Percentiles rank a stretch among this genome's conserved stretches.
Conservation (phyloP, 768 basidiomycete genomes). For the Naematelia aurantialba region DNA sequence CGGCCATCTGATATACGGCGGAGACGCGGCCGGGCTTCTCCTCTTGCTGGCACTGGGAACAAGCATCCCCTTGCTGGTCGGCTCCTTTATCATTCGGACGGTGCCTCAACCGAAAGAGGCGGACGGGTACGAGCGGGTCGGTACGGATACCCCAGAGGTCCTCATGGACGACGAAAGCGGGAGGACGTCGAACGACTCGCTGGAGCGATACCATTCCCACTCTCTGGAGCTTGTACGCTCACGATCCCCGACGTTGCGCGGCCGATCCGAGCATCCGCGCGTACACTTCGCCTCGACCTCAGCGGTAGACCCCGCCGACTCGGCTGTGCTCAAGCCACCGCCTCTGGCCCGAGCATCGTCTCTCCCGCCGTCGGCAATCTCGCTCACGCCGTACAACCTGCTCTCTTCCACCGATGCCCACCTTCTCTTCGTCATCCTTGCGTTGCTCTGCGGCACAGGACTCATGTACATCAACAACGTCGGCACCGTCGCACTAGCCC, state of each 20-base stretch:
- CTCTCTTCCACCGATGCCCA: slow-evolving; percentile 62
- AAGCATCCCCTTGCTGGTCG: slow-evolving; percentile 72
- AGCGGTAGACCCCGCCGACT: background rate
- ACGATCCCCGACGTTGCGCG: slow-evolving; percentile 17
- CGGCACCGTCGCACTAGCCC: slow-evolving; percentile 69
- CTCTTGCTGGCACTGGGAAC: slow-evolving; percentile 74
- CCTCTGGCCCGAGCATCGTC: slow-evolving; percentile 12
- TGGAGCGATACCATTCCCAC: slow-evolving; percentile 2
- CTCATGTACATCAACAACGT: slow-evolving; percentile 86
- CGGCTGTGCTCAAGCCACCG: background rate
- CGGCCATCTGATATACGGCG: slow-evolving; percentile 67
- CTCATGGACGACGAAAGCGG: slow-evolving; percentile 11
- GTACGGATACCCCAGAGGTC: background rate
- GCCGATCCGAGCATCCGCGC: slow-evolving; percentile 1
- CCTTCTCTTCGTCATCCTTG: slow-evolving; percentile 59
- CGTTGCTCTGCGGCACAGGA: slow-evolving; percentile 66
- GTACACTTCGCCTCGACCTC: background rate
- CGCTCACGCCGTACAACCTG: slow-evolving; percentile 49
- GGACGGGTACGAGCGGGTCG: slow-evolving; percentile 20
- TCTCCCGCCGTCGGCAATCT: slow-evolving; percentile 6
- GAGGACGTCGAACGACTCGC: background rate
- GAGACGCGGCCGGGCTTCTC: slow-evolving; percentile 73
- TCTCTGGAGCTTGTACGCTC: slow-evolving; percentile 39
- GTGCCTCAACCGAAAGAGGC: slow-evolving; percentile 55
- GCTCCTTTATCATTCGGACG: slow-evolving; percentile 66